Conservation (phyloP, 768 basidiomycete genomes). For the Trametes sanguinea region DNA sequence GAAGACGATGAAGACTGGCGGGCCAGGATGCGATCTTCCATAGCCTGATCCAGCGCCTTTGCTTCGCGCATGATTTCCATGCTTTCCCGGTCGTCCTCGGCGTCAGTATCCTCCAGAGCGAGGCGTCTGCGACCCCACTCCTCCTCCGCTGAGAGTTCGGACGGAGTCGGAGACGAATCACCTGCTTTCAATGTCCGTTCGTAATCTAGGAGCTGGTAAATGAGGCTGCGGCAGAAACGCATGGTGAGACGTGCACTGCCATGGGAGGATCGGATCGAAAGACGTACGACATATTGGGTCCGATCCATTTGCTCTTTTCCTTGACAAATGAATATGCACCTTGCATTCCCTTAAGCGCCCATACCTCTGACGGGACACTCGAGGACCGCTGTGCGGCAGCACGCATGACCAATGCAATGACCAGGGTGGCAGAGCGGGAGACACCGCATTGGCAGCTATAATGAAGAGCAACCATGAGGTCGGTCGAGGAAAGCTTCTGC, state of each 20-base stretch:
- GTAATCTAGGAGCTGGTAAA: constrained; percentile 92
- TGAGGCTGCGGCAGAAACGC: constrained; percentile 55
- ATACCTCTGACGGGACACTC: constrained; percentile 70
- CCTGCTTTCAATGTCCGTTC: constrained; percentile 69
- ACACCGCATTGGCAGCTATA: constrained; percentile 90
- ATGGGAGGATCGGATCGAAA: neutral
- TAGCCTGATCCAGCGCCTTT: constrained; percentile 80
- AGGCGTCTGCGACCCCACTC: constrained; percentile 77
- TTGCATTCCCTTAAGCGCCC: constrained; percentile 85
- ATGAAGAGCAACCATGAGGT: constrained; percentile 10
- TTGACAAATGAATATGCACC: constrained; percentile 89
- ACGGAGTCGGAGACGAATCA: constrained; percentile 49
- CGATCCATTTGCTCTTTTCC: constrained; percentile 82
- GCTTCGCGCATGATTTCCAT: constrained; percentile 72
- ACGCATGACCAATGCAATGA: constrained; percentile 92
- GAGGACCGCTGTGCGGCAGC: constrained; percentile 74
- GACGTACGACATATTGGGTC: constrained; percentile 94
- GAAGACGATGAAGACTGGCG: constrained; percentile 74
- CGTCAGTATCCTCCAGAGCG: constrained; percentile 56
- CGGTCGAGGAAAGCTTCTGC: neutral
- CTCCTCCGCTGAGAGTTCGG: constrained; percentile 65
- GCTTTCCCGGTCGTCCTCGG: constrained; percentile 58
- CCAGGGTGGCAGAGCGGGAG: constrained; percentile 85
- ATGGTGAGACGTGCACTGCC: constrained; percentile 22
- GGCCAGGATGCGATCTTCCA: constrained; percentile 80